These are phyloP conservation scores for Alternaria postmessia DNA, from an alignment of 2,329 filamentous ascomycete genomes.

Conservation along the genomic window DNA sequence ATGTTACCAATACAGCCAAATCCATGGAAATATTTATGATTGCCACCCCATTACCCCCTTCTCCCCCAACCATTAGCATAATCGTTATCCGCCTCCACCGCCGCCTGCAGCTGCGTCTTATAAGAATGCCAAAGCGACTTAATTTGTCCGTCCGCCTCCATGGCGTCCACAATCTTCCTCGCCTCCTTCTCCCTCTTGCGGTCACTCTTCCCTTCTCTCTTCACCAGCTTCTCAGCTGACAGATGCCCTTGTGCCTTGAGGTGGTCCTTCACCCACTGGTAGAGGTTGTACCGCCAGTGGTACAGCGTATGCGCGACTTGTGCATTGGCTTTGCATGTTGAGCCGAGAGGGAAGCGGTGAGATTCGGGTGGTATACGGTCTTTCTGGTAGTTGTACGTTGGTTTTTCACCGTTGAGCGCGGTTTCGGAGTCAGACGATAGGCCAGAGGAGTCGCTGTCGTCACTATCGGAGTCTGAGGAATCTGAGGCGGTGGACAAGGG, in stretches of 20 bases:
- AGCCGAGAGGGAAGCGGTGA: conserved; percentile 42
- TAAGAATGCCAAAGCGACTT: conserved; percentile 71
- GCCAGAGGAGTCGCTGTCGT: conserved; percentile 21
- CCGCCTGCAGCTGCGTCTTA: conserved; percentile 62
- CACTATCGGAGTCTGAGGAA: conserved; percentile 25
- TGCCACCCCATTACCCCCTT: background rate
- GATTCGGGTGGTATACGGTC: conserved; percentile 40
- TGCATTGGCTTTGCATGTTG: conserved; percentile 68
- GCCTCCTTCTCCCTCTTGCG: conserved; percentile 68
- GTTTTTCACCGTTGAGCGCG: conserved; percentile 32
- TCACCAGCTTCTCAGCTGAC: conserved; percentile 64
- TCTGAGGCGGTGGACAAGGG: conserved; percentile 61
- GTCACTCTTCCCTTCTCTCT: conserved; percentile 68
- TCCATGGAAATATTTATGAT: background rate
- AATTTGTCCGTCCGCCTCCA: conserved; percentile 68
- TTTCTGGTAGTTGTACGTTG: conserved; percentile 36
- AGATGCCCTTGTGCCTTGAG: conserved; percentile 68
- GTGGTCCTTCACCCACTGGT: conserved; percentile 72
- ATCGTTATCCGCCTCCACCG: conserved; percentile 39
- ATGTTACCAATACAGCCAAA: background rate
- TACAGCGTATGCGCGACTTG: conserved; percentile 74
- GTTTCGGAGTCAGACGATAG: conserved; percentile 32
- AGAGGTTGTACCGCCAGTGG: conserved; percentile 80
- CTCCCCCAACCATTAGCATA: conserved; percentile 13
- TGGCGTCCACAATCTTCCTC: conserved; percentile 69